phyloP scores from a whole-genome alignment of 108 stramenopile genomes.

The Skeletonema grethae region DNA sequence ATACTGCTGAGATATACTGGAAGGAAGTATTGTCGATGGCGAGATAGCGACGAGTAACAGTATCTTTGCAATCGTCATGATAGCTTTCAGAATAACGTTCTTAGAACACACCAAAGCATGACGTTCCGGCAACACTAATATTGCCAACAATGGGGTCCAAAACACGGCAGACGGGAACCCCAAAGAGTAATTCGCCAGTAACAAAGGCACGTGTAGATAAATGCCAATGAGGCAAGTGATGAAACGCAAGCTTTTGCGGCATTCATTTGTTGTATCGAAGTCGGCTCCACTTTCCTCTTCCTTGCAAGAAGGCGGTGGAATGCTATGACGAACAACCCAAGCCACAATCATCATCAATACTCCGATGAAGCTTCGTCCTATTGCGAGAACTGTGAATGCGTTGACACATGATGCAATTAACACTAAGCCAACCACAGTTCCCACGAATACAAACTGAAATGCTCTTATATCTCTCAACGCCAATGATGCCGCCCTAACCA shows the following conservation, averaged over 20 bases:
- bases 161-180: slow-evolving; percentile 72
- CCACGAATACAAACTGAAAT: slow-evolving; percentile 49
- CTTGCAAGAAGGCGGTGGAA: neutral
- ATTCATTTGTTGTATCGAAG: slow-evolving; percentile 8
- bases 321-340: slow-evolving; percentile 1
- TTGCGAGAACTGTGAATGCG: neutral
- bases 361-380: neutral
- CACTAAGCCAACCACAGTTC: slow-evolving; percentile 25
- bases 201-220: slow-evolving; percentile 72
- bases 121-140: slow-evolving; percentile 39
- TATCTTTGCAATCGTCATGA: slow-evolving; percentile 16
- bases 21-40: slow-evolving; percentile 63
- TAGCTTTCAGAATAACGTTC: slow-evolving; percentile 1
- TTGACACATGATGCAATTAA: slow-evolving; percentile 15
- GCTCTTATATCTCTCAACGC: slow-evolving; percentile 54
- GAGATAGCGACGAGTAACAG: slow-evolving; percentile 46
- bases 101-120: neutral
- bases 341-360: slow-evolving; percentile 9
- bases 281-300: neutral
- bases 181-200: slow-evolving; percentile 73
- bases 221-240: slow-evolving; percentile 61
- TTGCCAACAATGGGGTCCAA: slow-evolving; percentile 71
- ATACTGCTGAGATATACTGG: slow-evolving; percentile 58
- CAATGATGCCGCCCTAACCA: slow-evolving; percentile 60
- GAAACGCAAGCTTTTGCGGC: slow-evolving; percentile 58